Evolutionary conservation across 805 yeast genomes (phyloP), one percentile per base, ranked within the genome.

Genomic region (Kazachstania martiniae): DNA sequence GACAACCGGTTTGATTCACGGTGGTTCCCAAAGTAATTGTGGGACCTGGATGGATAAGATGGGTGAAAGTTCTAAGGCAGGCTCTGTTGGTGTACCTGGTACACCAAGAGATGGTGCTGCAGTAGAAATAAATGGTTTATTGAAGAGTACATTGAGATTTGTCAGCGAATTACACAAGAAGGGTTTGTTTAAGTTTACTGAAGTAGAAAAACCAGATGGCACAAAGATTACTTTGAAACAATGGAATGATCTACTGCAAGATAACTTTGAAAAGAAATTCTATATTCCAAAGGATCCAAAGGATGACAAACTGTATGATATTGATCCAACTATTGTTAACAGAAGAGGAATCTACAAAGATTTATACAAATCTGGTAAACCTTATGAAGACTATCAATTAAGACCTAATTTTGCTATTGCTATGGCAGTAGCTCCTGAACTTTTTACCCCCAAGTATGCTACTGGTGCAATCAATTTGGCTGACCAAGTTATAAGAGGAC

Each of bases 41-140:
- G 98, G 98, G 15, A 91, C 98, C 0, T 89, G 98, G 98, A 89
- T 87, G 95, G 98, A 89, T 59, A 89, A 89, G 61, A 89, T 89
- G 97, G 98, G 98, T 17, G 97, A 91, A 61, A 82, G 94, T 49
- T 74, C 58, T 22, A 66, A 59, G 35, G 95, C 97, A 0, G 78
- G 80, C 1, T 77, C 74, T 37, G 81, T 78, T 44, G 98, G 98
- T n/a, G 64, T 72, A 22, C 98, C 98, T 1, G 98, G 97, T 2
- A 89, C 97, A 0, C 97, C 98, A 16, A 72, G 98, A 51, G 95
- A 87, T 58, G 98, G 98, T 23, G 95, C 96, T 1, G 95, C 94
- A 3, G 67, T 89, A 35, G 98, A 89, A 57, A 80, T 89, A 36
- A 85, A 74, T 45, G 98, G 96, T 0, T 62, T 89, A 38, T 60